These are phyloP conservation scores for Entomortierella beljakovae DNA, from an alignment of 192 early-diverging fungal species.

Conservation along the genomic window DNA sequence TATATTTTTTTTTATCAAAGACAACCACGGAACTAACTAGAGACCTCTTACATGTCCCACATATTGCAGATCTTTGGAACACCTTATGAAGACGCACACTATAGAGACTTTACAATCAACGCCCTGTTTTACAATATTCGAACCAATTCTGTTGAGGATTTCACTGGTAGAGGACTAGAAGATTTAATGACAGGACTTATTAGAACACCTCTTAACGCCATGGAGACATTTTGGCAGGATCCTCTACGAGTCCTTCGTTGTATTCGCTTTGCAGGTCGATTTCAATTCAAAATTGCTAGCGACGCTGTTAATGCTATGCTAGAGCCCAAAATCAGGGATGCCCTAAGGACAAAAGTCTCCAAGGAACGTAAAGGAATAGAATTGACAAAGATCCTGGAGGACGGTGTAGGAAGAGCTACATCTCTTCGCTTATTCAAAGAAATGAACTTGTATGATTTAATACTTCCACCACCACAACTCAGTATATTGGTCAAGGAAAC, in stretches of 20 bases:
- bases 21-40: neutral
- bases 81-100: slow-evolving; percentile 88
- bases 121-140: slow-evolving; percentile 98
- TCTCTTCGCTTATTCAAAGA: slow-evolving; percentile 50
- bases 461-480: slow-evolving; percentile 54
- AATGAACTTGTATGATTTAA: slow-evolving; percentile 55
- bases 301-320: slow-evolving; percentile 74
- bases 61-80: slow-evolving; percentile 78
- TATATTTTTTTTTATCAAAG: no score
- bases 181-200: slow-evolving; percentile 82
- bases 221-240: slow-evolving; percentile 94
- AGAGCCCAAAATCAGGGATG: slow-evolving; percentile 66
- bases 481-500: slow-evolving; percentile 32
- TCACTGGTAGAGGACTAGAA: slow-evolving; percentile 76
- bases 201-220: slow-evolving; percentile 88
- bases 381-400: slow-evolving; percentile 87
- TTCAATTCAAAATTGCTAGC: slow-evolving; percentile 78
- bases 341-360: slow-evolving; percentile 85
- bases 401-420: slow-evolving; percentile 32
- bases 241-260: slow-evolving; percentile 94
- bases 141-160: slow-evolving; percentile 86
- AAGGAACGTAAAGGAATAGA: slow-evolving; percentile 92
- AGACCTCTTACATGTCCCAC: neutral
- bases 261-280: slow-evolving; percentile 92
- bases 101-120: slow-evolving; percentile 98